Conservation (phyloP, 2,329 filamentous ascomycete species). For the Pseudogymnoascus sp. region DNA sequence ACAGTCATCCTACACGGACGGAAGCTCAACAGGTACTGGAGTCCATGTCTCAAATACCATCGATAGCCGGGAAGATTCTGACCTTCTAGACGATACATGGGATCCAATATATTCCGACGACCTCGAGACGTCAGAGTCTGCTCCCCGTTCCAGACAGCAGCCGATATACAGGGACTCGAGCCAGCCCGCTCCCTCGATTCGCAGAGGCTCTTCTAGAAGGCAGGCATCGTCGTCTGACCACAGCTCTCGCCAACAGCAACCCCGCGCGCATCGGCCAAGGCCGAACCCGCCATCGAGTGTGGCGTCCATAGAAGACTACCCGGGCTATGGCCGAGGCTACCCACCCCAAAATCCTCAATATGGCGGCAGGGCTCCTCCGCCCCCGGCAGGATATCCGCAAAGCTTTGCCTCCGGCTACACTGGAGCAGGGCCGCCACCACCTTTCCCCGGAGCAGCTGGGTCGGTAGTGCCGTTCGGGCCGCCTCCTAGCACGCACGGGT, state of each 20-base stretch:
- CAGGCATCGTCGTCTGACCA: constrained; percentile 25
- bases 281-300: constrained; percentile 51
- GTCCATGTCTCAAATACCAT: constrained; percentile 25
- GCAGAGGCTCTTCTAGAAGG: constrained; percentile 32
- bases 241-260: constrained; percentile 29
- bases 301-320: constrained; percentile 57
- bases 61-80: constrained; percentile 31
- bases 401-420: constrained; percentile 21
- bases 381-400: constrained; percentile 22
- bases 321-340: constrained; percentile 34
- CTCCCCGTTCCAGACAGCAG: constrained; percentile 33
- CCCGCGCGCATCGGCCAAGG: constrained; percentile 33
- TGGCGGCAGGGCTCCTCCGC: constrained; percentile 19
- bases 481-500: constrained; percentile 19
- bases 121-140: constrained; percentile 50
- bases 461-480: constrained; percentile 25
- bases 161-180: constrained; percentile 23
- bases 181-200: constrained; percentile 26
- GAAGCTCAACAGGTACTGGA: constrained; percentile 24
- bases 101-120: constrained; percentile 37
- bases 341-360: constrained; percentile 25
- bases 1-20: constrained; percentile 24
- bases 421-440: constrained; percentile 20
- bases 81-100: constrained; percentile 29
- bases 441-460: constrained; percentile 22